Conservation (phyloP, 2,329 filamentous ascomycete genomes). For the Colletotrichum plurivorum region DNA sequence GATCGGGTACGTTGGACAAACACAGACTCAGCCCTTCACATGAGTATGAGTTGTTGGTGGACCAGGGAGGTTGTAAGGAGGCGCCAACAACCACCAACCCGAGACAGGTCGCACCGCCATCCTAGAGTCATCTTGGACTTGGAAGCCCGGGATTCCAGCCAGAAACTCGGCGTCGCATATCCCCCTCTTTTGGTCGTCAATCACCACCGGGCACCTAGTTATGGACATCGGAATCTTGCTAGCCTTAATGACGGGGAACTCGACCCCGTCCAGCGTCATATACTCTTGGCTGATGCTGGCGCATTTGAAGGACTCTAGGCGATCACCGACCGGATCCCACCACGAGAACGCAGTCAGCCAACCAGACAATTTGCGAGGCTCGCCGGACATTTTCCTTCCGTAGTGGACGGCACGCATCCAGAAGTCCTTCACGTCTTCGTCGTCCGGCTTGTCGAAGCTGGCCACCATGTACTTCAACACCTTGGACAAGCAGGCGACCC, state of each 20-base stretch:
- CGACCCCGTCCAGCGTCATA: constrained; percentile 6
- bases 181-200: not conserved
- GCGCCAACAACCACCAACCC: constrained; percentile 11
- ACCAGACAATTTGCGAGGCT: constrained; percentile 26
- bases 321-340: constrained; percentile 24
- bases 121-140: constrained; percentile 14
- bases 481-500: constrained; percentile 12
- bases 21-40: not conserved
- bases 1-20: not conserved
- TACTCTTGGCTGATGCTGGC: not conserved
- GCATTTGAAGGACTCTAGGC: not conserved
- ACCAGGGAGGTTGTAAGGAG: not conserved
- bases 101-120: constrained; percentile 10
- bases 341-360: constrained; percentile 42
- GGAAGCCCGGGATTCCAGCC: constrained; percentile 13
- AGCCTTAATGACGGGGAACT: constrained; percentile 14
- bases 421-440: constrained; percentile 35
- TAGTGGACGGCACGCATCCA: constrained; percentile 42
- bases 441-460: constrained; percentile 38
- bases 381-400: constrained; percentile 23
- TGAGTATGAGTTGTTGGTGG: not conserved
- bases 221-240: constrained; percentile 2
- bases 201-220: not conserved
- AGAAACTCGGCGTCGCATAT: not conserved
- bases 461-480: constrained; percentile 38